Base-by-base conservation (phyloP, 83 land plant species). In the Diphasiastrum complanatum region DNA sequence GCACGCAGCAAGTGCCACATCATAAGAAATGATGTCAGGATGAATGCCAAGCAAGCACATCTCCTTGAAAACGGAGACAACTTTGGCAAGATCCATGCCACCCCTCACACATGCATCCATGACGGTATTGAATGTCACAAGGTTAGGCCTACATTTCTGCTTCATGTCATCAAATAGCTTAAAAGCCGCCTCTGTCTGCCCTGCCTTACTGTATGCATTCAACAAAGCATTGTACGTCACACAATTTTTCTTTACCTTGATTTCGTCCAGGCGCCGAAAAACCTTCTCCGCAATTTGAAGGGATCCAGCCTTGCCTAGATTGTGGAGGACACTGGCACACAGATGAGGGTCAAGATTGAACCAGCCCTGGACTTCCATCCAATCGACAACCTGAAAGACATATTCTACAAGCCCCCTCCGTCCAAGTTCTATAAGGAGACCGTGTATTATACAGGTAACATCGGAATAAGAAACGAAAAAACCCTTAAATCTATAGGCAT, bases 291-390 rank as follows among this genome's bases (percentile, higher is more conserved):
- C 70, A 46, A 67, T 38, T 18, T 67, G 50, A 32, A 67, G 24
- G 18, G 62, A 67, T 34, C 70, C 59, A 18, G 70, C 36, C 10
- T 35, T 67, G 10, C 70, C 70, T 22, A 67, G 65, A 0, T 48
- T 43, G 24, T 67, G 49, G 4, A 67, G 55, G 12, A 67, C 59
- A 1, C 49, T 52, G 3, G 59, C 57, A 43, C 58, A 45, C 65
- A 67, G 33, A 45, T 67, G 62, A 5, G 70, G 70, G 47, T 67
- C 70, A 2, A 67, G 52, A 12, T 54, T 37, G 57, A 59, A 67
- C 70, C 70, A 67, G 19, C 47, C 59, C 33, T 67, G 70, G 14
- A 55, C 36, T 40, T 67, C 51, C 70, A 67, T 67, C 70, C 70
- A 67, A 19, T 58, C 49, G 22, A 67, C 55, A 33, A 67, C 70